phyloP scores from a whole-genome alignment of 805 yeast species.

The Cyberlindnera suaveolens region DNA sequence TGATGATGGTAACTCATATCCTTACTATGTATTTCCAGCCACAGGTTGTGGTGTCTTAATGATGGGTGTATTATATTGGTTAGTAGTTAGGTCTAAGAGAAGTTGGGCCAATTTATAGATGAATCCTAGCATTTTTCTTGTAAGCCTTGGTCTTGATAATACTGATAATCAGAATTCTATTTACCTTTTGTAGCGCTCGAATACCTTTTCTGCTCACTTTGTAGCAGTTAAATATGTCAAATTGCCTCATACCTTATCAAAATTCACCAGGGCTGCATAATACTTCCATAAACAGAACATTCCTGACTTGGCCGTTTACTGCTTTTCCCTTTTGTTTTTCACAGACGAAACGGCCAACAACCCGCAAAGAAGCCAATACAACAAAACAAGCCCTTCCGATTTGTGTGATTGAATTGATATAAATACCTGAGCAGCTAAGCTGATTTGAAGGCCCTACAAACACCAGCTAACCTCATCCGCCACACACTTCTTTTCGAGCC shows the following conservation, averaged over 20 bases:
- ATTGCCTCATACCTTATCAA: no score
- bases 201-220: no score
- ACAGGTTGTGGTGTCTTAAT: conserved; percentile 42
- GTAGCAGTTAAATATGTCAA: no score
- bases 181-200: no score
- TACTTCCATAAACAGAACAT: no score
- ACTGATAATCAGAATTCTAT: no score
- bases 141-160: no score
- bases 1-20: conserved; percentile 29
- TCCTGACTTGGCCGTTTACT: no score
- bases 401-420: no score
- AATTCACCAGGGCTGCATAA: no score
- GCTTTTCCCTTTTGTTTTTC: background rate
- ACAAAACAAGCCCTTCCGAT: background rate
- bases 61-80: conserved; percentile 39
- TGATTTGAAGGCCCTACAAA: background rate
- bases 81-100: background rate
- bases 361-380: background rate
- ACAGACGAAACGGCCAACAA: background rate
- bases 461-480: background rate
- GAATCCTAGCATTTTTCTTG: no score
- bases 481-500: background rate
- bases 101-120: background rate
- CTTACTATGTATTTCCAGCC: conserved; percentile 54
- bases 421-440: no score